Percentiles rank a stretch among this genome's conserved stretches.
Conservation (phyloP, 805 yeast species). For the Saccharomycopsis sp. region DNA sequence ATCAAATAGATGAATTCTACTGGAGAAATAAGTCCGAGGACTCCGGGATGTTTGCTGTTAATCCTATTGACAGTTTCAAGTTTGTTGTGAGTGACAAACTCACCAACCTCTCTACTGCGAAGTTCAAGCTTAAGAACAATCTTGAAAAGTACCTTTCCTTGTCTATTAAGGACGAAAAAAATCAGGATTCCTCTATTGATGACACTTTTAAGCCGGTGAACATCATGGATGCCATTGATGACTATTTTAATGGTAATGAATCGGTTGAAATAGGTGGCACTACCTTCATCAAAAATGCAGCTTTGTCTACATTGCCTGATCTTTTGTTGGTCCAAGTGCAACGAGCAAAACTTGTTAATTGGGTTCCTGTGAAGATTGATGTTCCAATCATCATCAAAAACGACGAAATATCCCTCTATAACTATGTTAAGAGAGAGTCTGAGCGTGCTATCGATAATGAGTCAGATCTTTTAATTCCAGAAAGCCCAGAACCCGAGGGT, state of each 20-base stretch:
- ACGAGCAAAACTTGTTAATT: slow-evolving; percentile 75
- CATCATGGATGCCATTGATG: slow-evolving; percentile 38
- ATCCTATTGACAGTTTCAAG: slow-evolving; percentile 53
- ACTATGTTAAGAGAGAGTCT: slow-evolving; percentile 23
- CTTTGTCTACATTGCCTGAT: slow-evolving; percentile 63
- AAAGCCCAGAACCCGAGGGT: slow-evolving; percentile 23
- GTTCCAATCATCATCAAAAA: slow-evolving; percentile 58
- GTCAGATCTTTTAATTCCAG: slow-evolving; percentile 33
- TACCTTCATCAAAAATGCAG: slow-evolving; percentile 29
- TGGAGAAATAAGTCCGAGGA: slow-evolving; percentile 24
- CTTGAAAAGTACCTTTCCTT: slow-evolving; percentile 59
- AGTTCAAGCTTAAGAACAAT: slow-evolving; percentile 52
- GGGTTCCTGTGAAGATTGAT: slow-evolving; percentile 82
- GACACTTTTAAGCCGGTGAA: slow-evolving; percentile 39
- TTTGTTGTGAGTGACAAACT: slow-evolving; percentile 62
- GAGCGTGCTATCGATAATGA: slow-evolving; percentile 24
- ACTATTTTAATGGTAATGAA: slow-evolving; percentile 48
- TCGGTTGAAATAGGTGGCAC: slow-evolving; percentile 59
- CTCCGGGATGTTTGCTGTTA: slow-evolving; percentile 20
- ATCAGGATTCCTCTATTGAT: slow-evolving; percentile 34
- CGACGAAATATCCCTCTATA: slow-evolving; percentile 37
- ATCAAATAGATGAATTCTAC: slow-evolving; percentile 48
- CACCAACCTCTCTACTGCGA: slow-evolving; percentile 29
- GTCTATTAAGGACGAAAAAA: slow-evolving; percentile 36
- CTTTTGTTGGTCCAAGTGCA: slow-evolving; percentile 65